Percentiles rank a stretch among this genome's conserved stretches.
phyloP scores from a whole-genome alignment of 345 rosid genomes.

The Hibiscus mutabilis region DNA sequence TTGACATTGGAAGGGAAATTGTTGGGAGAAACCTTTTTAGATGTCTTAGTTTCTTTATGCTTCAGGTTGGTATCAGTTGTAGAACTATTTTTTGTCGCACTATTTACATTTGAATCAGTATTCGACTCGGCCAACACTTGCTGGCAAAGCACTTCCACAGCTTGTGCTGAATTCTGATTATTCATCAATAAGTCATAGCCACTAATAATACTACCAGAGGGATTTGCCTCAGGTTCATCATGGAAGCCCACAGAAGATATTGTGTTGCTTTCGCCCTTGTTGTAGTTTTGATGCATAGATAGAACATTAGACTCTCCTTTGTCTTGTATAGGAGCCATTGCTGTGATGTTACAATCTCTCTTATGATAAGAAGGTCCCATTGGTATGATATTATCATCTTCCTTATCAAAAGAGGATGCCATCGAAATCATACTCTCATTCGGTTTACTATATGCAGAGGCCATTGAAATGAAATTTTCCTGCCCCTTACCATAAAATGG shows the following conservation, averaged over 20 bases:
- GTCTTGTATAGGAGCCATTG: conserved; percentile 21
- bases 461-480: conserved; percentile 28
- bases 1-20: no score
- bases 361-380: conserved; percentile 28
- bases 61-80: no score
- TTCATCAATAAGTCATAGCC: conserved; percentile 31
- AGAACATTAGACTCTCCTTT: conserved; percentile 32
- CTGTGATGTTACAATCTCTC: conserved; percentile 23
- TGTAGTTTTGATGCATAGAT: conserved; percentile 35
- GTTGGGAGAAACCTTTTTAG: no score
- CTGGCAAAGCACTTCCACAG: conserved; percentile 18
- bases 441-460: conserved; percentile 29
- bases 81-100: no score
- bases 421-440: conserved; percentile 26
- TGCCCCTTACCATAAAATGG: conserved; percentile 31
- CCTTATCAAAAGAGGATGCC: conserved; percentile 25
- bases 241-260: conserved; percentile 37
- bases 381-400: conserved; percentile 30
- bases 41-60: no score
- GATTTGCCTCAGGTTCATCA: conserved; percentile 33
- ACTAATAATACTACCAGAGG: conserved; percentile 27
- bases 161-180: conserved; percentile 30
- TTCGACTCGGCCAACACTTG: no score
- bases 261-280: conserved; percentile 25
- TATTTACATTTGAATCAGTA: no score